Conservation (phyloP, 805 yeast genomes). For the Sugiyamaella boreocaroliniensis region DNA sequence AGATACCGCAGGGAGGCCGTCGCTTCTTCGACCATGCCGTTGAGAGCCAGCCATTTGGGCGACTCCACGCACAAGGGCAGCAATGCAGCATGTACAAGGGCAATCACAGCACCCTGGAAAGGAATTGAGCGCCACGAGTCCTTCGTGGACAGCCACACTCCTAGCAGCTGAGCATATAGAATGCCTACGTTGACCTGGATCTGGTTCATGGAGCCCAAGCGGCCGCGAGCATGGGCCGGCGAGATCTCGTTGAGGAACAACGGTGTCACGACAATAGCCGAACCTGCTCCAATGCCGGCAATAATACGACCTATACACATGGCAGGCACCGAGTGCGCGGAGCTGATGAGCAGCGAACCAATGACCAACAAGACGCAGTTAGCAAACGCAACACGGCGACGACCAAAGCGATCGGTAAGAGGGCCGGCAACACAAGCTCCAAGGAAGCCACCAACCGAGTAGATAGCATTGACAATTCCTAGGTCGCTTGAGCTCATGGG, state of each 20-base stretch:
- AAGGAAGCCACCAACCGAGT: slow-evolving; percentile 75
- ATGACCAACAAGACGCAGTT: slow-evolving; percentile 47
- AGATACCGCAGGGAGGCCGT: slow-evolving; percentile 31
- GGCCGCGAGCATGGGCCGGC: slow-evolving; percentile 62
- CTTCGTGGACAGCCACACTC: slow-evolving; percentile 59
- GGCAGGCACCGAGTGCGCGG: slow-evolving; percentile 37
- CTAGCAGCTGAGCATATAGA: slow-evolving; percentile 66
- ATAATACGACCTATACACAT: slow-evolving; percentile 65
- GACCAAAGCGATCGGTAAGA: slow-evolving; percentile 59
- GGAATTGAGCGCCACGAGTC: slow-evolving; percentile 69
- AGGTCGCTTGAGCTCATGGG: slow-evolving; percentile 36
- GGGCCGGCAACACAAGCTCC: slow-evolving; percentile 66
- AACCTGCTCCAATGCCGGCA: slow-evolving; percentile 83
- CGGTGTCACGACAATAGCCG: slow-evolving; percentile 79
- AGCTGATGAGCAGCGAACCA: slow-evolving; percentile 56
- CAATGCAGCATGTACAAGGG: slow-evolving; percentile 41
- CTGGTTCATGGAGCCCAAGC: slow-evolving; percentile 86
- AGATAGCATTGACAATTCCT: slow-evolving; percentile 66
- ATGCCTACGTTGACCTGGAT: slow-evolving; percentile 82
- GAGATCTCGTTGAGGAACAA: slow-evolving; percentile 73
- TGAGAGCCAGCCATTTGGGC: slow-evolving; percentile 70
- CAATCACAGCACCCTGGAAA: slow-evolving; percentile 52
- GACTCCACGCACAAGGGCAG: slow-evolving; percentile 51
- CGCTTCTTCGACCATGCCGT: slow-evolving; percentile 43
- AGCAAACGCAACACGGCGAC: slow-evolving; percentile 46